Percentiles rank a stretch among this genome's conserved stretches.
Conservation (phyloP, 495 filamentous ascomycete species). For the Aspergillus bertholletiae region DNA sequence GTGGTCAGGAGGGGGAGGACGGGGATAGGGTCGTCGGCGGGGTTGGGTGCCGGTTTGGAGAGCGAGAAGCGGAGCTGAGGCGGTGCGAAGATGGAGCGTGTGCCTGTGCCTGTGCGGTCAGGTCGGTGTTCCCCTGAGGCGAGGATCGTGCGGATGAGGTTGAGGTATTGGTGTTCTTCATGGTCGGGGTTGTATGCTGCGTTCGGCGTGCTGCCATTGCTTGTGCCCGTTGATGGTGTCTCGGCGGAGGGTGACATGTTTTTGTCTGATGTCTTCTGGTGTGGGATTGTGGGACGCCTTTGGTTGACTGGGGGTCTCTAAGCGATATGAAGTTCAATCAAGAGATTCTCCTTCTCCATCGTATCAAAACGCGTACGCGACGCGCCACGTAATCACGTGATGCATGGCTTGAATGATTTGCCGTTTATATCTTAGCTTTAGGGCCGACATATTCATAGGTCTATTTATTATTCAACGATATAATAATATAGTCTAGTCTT, state of each 20-base stretch:
- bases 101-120: constrained; percentile 91
- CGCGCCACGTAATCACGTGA: constrained; percentile 30
- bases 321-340: background rate
- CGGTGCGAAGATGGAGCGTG: constrained; percentile 82
- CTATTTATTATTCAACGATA: too few species aligned
- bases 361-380: constrained; percentile 17
- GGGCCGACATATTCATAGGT: too few species aligned
- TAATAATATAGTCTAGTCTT: constrained; percentile 18
- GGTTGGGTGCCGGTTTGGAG: constrained; percentile 47
- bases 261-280: background rate
- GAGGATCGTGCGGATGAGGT: constrained; percentile 73
- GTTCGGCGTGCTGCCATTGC: constrained; percentile 12
- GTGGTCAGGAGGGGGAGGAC: constrained; percentile 92
- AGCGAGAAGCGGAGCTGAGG: constrained; percentile 82
- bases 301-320: background rate
- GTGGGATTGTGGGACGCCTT: background rate
- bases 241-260: constrained; percentile 14
- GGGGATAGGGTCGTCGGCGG: constrained; percentile 37
- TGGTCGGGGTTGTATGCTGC: constrained; percentile 35
- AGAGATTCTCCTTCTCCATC: background rate
- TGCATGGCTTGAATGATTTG: background rate
- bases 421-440: too few species aligned
- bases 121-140: constrained; percentile 73
- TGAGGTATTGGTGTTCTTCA: constrained; percentile 75
- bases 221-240: constrained; percentile 16